Evolutionary conservation across 257 asterid genomes (phyloP), one percentile per base, ranked within the genome.

Genomic region (Dorcoceras hygrometricum): DNA sequence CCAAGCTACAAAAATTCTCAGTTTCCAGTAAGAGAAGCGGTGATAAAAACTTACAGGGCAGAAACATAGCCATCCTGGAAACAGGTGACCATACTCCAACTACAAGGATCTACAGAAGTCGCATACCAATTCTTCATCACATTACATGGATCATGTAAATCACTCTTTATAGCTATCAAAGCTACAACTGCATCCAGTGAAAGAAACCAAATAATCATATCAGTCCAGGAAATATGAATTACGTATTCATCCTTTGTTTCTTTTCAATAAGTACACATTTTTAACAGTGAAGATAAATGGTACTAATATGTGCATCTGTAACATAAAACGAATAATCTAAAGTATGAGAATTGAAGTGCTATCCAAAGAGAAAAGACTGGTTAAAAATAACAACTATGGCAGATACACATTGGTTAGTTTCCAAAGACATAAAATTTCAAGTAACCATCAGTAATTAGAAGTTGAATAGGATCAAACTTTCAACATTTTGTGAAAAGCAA

Each of bases 71-170:
- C 96, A 81, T 88, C 97, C 61, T 43, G 19, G 20, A 95, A 75
- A 67, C 99, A 94, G 62, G 96, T 84, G 63, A 94, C 78, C 97
- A 88, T 88, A 74, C 96, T 87, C 99, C 99, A 94, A 77, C 96
- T 81, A 80, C 99, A 94, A 63, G 99, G 99, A 79, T 94, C 99
- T 69, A 94, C 99, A 23, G 98, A 91, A 82, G 81, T 90, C 43
- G 78, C 80, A 79, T 94, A 97, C 99, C 99, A 94, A 72, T 78
- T 85, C 76, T 85, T 96, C 84, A 94, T 73, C 62, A 84, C 95
- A 80, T 94, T 86, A 61, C 85, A 76, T 12, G 99, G 99, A 78
- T 94, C 99, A 16, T 66, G 80, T 29, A 94, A 81, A 54, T 66
- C 87, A 53, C 63, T 82, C 79, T 88, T 90, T 55, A 94, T 88